phyloP scores from a whole-genome alignment of 139 green algal species.

The Coelastrella sp. region DNA sequence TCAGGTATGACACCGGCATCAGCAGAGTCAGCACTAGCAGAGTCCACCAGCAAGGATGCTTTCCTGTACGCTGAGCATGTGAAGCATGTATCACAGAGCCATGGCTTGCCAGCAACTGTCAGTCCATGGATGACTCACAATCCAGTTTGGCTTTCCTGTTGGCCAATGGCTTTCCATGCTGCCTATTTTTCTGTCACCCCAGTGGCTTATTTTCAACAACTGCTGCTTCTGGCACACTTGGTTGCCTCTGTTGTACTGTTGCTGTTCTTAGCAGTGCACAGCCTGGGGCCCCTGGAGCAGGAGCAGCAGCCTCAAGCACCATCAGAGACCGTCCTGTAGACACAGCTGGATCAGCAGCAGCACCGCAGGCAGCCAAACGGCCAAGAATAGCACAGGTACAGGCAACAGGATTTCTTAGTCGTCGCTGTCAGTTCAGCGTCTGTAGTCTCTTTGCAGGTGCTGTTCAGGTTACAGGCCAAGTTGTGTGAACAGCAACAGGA shows the following conservation, averaged over 20 bases:
- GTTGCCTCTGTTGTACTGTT: too few species aligned
- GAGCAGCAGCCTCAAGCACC: neutral
- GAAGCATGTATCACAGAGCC: too few species aligned
- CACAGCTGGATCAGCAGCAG: neutral
- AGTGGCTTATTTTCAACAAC: too few species aligned
- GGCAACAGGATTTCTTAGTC: neutral
- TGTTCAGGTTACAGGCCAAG: neutral
- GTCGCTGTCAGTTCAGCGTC: neutral
- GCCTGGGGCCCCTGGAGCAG: neutral
- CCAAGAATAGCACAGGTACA: slow-evolving; percentile 20
- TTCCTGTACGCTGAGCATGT: neutral
- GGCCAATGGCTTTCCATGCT: too few species aligned
- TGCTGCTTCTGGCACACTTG: too few species aligned
- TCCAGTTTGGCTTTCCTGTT: too few species aligned
- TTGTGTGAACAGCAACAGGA: too few species aligned
- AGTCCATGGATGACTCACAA: too few species aligned
- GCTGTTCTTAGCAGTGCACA: neutral
- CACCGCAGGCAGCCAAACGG: slow-evolving; percentile 7
- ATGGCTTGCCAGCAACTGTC: too few species aligned
- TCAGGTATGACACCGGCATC: neutral
- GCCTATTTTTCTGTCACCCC: too few species aligned
- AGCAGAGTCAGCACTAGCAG: neutral
- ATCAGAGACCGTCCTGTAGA: neutral
- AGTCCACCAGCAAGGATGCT: neutral
- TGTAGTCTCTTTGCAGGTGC: neutral